Evolutionary conservation across 78 protist species (phyloP), one percentile per base, ranked within the genome.

Genomic region (Dictyostelium brefeldianum): DNA sequence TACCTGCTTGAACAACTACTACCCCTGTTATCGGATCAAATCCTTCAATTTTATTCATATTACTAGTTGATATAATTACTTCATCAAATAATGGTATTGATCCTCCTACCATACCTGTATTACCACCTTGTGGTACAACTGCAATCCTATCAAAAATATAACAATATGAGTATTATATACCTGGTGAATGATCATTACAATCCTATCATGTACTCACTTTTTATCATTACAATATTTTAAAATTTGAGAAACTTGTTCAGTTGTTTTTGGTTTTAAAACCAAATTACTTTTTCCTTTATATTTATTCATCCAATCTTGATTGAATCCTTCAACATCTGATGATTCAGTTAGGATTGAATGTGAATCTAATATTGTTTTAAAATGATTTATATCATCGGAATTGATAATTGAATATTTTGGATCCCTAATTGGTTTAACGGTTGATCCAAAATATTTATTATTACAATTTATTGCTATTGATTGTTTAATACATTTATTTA

Each of bases 61-160:
- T 57, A 15, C 22, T 6, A 22, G 73, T 71, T 9, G 96, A 87
- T 9, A 98, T 54, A 11, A 98, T 95, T 7, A 98, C 47, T 78
- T 99, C 99, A 71, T 97, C 99, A 53, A n/a, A 18, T 1, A 98
- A 90, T 8, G 99, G 99, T 17, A 95, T 83, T 25, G 82, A 75
- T 3, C 96, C 97, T 22, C 97, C 99, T 0, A 98, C 99, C 14
- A 98, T 90, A 4, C 99, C 99, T 2, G 99, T 98, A 83, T 98
- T 98, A 3, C 99, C 99, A n/a, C 99, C 99, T 69, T 97, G 98
- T 9, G 99, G 98, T 5, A 95, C 98, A 10, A 98, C 95, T 25
- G 98, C 98, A 6, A 97, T 57, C 48, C 93, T 79, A 5, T 67
- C n/a, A n/a, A n/a, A 9, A 22, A 62, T n/a, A n/a, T n/a, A n/a